Base-by-base conservation (phyloP, 2,329 filamentous ascomycete species). In the Metarhizium robertsii region DNA sequence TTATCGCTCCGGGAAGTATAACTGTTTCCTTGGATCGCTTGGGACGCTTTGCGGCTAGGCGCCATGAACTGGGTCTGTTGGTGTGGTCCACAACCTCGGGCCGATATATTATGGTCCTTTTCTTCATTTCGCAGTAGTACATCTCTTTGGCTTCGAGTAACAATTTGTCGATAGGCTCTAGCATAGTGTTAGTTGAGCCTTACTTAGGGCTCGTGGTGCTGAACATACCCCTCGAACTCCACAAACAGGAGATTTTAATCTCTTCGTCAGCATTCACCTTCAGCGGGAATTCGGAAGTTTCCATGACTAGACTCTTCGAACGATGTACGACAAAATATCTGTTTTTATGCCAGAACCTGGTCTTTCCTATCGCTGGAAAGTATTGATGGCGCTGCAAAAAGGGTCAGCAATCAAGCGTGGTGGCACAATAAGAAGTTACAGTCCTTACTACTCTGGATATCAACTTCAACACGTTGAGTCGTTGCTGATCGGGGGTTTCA, bases 11-110 rank as follows among this genome's bases (percentile, higher is more conserved):
- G 59, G 90, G 86, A 4, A 94, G 76, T 2, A 91, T 84, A 1
- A 95, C 88, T 0, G 88, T 92, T 52, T 79, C 77, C 75, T 92
- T 87, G 1, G 86, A 85, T 16, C 88, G 74, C 6, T 85, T 82
- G 0, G 87, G 87, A 1, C 88, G 75, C 32, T 80, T 75, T 1
- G 81, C 79, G 29, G 85, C 79, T 58, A 78, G 73, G 43, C 76
- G 71, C 82, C 83, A 86, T 65, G 71, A 64, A 60, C 70, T 72
- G 53, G 73, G 65, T 54, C 73, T 78, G 13, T 75, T 69, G 10
- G 79, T 74, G 53, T 74, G 67, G 52, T 74, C 72, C 56, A 76
- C 75, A 7, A 71, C 69, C 18, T 72, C 71, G 0, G 79, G 79
- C 18, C 80, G 75, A 62, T 81, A 82, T 60, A 85, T 79, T 40